Base-by-base conservation (phyloP, 2,329 filamentous ascomycete genomes). In the Epichloe scottii region DNA sequence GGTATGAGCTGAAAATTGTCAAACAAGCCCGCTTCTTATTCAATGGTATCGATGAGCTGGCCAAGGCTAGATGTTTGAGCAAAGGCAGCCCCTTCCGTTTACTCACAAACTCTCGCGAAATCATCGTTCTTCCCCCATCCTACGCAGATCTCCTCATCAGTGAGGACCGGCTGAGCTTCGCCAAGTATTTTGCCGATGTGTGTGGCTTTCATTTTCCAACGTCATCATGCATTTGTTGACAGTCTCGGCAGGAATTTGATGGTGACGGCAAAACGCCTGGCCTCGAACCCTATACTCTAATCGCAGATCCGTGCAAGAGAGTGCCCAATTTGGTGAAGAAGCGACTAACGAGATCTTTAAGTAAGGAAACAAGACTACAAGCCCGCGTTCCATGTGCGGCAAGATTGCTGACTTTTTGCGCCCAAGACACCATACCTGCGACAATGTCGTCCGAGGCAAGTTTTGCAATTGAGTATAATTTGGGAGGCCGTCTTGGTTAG, bases 21-120 rank as follows among this genome's bases (percentile, higher is more conserved):
- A 54, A 52, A 26, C 52, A 54, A 26, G 7, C 48, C 7, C 41
- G 30, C 4, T 54, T 54, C 12, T 17, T 54, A 3, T 49, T 49
- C 46, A 39, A 54, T 19, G 52, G 52, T 23, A 54, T 52, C 30
- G 15, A 44, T 5, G 52, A 54, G 33, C 19, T 54, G 33, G 46
- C 44, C 46, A 51, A 41, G 33, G 52, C 52, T 21, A 46, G 52
- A n/a, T 12, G 26, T n/a, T 19, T 12, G 3, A 51, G 49, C 38
- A 30, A 44, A 14, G 50, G 50, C 17, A 40, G 38, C 2, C 52
- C 52, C 15, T 54, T 54, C 34, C 52, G 52, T 3, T 30, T 54
- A 23, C 52, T 54, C 42, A 54, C 52, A n/a, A 54, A 54, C 34
- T 49, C 52, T 19, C 49, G 52, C n/a, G 52, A 51, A 21, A 52